phyloP scores from a whole-genome alignment of 2,329 filamentous ascomycete genomes.

The Microdochium bolleyi region DNA sequence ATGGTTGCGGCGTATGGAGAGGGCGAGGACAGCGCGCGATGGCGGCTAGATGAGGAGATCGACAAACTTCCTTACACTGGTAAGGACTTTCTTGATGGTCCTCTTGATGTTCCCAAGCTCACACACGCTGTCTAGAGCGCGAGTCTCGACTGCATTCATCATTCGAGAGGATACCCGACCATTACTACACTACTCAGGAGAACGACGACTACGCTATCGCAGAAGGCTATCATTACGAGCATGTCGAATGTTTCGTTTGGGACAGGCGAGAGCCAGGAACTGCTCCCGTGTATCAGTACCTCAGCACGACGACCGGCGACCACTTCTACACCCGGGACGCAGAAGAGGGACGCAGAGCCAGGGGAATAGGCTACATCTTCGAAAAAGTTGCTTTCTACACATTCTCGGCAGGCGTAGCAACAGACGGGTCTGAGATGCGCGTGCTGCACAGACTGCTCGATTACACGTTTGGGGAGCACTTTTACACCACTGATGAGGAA shows the following conservation, averaged over 20 bases:
- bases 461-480: neutral
- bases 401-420: neutral
- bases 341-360: neutral
- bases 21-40: neutral
- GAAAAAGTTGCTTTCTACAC: neutral
- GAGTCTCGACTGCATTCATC: neutral
- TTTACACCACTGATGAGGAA: neutral
- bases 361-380: neutral
- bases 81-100: neutral
- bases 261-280: neutral
- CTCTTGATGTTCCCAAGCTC: neutral
- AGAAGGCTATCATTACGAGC: neutral
- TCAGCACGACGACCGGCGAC: neutral
- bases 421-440: neutral
- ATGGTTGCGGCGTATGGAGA: neutral
- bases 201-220: neutral
- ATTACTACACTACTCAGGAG: neutral
- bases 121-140: neutral
- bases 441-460: neutral
- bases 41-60: neutral
- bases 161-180: neutral
- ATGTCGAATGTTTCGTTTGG: neutral
- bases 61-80: neutral
- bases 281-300: neutral
- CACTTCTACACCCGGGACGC: neutral